Conservation (phyloP, 2,329 filamentous ascomycete genomes). For the Botrytis elliptica region DNA sequence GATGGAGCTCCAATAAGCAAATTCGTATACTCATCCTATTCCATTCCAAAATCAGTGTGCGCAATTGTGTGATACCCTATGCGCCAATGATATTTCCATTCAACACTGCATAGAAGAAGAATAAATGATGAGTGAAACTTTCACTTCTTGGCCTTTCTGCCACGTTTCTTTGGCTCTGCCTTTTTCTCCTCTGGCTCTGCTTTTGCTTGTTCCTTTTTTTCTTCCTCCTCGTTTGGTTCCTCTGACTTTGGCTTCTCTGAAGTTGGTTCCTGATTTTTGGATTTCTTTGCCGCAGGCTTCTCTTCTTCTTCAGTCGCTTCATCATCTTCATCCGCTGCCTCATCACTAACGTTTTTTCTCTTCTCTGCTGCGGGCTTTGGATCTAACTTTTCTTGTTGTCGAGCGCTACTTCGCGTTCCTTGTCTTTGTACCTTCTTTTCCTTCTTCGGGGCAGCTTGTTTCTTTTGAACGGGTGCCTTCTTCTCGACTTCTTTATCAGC, state of each 20-base stretch:
- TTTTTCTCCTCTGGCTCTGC: background rate
- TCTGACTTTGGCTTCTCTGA: background rate
- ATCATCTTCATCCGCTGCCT: constrained; percentile 1
- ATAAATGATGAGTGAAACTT: background rate
- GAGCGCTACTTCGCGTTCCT: constrained; percentile 28
- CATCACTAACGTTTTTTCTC: constrained; percentile 6
- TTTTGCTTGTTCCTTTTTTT: background rate
- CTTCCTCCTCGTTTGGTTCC: background rate
- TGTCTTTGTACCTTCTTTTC: constrained; percentile 25
- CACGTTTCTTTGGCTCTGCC: background rate
- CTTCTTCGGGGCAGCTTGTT: background rate
- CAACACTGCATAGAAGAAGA: background rate
- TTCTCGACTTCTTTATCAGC: constrained; percentile 15
- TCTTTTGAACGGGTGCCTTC: constrained; percentile 11
- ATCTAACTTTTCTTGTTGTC: constrained; percentile 22
- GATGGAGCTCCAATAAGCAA: background rate
- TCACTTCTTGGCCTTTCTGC: constrained; percentile 18
- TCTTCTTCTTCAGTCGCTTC: background rate
- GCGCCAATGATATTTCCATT: background rate
- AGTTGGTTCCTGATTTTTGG: background rate
- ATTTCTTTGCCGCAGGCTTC: constrained; percentile 14
- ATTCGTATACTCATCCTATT: background rate
- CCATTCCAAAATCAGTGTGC: background rate
- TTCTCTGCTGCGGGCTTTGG: constrained; percentile 3
- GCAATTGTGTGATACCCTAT: background rate